Percentiles rank a stretch among this genome's conserved stretches.
Conservation (phyloP, 2,329 filamentous ascomycete species). For the Aspergillus spinulosporus region DNA sequence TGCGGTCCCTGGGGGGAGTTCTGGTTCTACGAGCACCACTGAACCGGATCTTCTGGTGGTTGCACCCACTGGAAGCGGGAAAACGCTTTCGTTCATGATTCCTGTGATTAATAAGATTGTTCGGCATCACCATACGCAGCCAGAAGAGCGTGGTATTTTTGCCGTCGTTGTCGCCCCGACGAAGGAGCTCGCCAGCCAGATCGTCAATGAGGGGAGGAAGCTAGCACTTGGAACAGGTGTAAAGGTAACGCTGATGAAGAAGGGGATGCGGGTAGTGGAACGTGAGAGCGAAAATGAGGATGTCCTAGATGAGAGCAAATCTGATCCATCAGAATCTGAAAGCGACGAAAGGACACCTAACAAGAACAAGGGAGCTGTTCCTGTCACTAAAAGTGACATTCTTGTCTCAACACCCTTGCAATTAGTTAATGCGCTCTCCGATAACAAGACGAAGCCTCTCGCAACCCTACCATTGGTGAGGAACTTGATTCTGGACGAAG, state of each 20-base stretch:
- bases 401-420: conserved; percentile 77
- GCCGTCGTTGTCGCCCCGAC: conserved; percentile 76
- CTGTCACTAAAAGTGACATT: conserved; percentile 71
- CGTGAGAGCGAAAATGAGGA: conserved; percentile 44
- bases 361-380: conserved; percentile 38
- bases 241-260: conserved; percentile 77
- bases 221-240: conserved; percentile 74
- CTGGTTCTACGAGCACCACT: conserved; percentile 28
- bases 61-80: conserved; percentile 93
- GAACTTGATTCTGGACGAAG: conserved; percentile 84
- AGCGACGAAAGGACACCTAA: conserved; percentile 29
- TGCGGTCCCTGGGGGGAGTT: conserved; percentile 41
- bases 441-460: conserved; percentile 45
- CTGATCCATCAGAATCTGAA: conserved; percentile 41
- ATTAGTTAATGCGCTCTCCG: conserved; percentile 70
- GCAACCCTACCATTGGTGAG: conserved; percentile 65
- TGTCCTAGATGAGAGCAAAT: conserved; percentile 41
- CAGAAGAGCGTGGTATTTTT: conserved; percentile 60
- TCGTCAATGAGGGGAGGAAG: conserved; percentile 80
- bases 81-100: conserved; percentile 90
- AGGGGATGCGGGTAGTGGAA: conserved; percentile 71
- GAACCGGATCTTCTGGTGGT: conserved; percentile 78
- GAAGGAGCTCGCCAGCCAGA: conserved; percentile 77
- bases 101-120: conserved; percentile 78
- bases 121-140: conserved; percentile 51